These are phyloP conservation scores for Irpex rosettiformis DNA, from an alignment of 1,284 basidiomycete species.

Conservation along the genomic window DNA sequence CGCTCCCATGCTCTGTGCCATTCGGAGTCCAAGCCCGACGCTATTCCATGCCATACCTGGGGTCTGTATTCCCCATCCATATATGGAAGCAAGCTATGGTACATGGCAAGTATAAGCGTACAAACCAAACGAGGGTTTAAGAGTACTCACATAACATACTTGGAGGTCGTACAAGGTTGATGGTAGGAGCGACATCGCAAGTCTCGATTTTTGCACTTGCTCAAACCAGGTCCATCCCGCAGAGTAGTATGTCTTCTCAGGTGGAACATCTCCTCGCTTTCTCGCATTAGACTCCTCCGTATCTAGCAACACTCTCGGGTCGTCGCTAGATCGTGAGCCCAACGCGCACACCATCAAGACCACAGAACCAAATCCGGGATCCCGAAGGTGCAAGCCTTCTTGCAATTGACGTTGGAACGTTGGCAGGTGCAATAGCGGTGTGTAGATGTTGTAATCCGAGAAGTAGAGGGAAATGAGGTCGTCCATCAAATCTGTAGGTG, in stretches of 20 bases:
- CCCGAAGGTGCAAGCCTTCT: slow-evolving; percentile 52
- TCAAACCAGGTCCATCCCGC: slow-evolving; percentile 76
- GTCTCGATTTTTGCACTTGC: slow-evolving; percentile 56
- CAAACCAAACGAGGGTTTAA: background rate
- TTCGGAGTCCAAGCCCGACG: slow-evolving; percentile 39
- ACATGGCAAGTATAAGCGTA: slow-evolving; percentile 10
- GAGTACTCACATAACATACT: slow-evolving; percentile 26
- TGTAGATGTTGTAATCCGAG: slow-evolving; percentile 50
- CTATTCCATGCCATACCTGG: slow-evolving; percentile 20
- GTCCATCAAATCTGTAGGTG: slow-evolving; percentile 23
- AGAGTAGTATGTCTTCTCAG: slow-evolving; percentile 21
- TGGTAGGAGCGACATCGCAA: slow-evolving; percentile 47
- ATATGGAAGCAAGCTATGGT: slow-evolving; percentile 32
- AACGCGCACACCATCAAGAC: slow-evolving; percentile 75
- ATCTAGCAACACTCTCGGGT: slow-evolving; percentile 53
- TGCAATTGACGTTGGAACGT: slow-evolving; percentile 61
- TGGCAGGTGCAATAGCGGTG: slow-evolving; percentile 76
- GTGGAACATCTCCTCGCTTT: background rate
- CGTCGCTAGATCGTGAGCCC: slow-evolving; percentile 66
- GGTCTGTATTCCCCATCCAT: slow-evolving; percentile 38
- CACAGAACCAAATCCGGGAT: slow-evolving; percentile 63
- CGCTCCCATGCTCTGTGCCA: slow-evolving; percentile 44
- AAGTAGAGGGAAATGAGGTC: slow-evolving; percentile 73
- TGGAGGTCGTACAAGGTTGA: slow-evolving; percentile 70
- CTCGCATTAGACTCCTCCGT: background rate